Evolutionary conservation across 805 yeast genomes (phyloP).

Genomic region (Cyberlindnera samutprakarnensis): DNA sequence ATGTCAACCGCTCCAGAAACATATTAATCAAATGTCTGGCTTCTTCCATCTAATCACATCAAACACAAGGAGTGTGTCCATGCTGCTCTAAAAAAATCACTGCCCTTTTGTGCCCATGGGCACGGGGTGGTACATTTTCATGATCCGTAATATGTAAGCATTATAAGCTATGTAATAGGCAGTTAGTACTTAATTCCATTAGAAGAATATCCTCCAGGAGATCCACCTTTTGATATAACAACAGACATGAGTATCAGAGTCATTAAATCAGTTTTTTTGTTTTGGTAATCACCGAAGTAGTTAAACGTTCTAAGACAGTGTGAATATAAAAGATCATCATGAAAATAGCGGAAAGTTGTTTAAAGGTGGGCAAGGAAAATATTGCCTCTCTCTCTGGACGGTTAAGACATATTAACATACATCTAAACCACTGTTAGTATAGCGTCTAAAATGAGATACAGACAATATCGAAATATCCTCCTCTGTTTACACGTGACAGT

Average conservation of each 20-base stretch:
- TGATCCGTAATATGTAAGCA: too few relatives aligned
- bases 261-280: slow-evolving; percentile 47
- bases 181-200: too few relatives aligned
- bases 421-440: slow-evolving; percentile 1
- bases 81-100: too few relatives aligned
- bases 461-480: not conserved
- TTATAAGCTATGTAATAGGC: too few relatives aligned
- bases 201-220: too few relatives aligned
- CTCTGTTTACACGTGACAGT: not conserved
- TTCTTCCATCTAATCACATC: too few relatives aligned
- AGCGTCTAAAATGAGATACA: not conserved
- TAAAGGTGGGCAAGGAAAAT: not conserved
- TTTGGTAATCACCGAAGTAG: slow-evolving; percentile 16
- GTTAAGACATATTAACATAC: not conserved
- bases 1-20: too few relatives aligned
- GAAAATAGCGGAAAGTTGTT: slow-evolving; percentile 1
- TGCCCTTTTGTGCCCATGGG: too few relatives aligned
- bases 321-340: slow-evolving; percentile 42
- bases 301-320: slow-evolving; percentile 41
- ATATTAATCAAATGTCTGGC: too few relatives aligned
- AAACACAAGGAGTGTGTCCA: too few relatives aligned
- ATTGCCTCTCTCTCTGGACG: not conserved
- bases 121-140: too few relatives aligned
- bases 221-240: too few relatives aligned
- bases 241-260: slow-evolving; percentile 41